Evolutionary conservation across 257 asterid species (phyloP).

Genomic region (Rhazya stricta): DNA sequence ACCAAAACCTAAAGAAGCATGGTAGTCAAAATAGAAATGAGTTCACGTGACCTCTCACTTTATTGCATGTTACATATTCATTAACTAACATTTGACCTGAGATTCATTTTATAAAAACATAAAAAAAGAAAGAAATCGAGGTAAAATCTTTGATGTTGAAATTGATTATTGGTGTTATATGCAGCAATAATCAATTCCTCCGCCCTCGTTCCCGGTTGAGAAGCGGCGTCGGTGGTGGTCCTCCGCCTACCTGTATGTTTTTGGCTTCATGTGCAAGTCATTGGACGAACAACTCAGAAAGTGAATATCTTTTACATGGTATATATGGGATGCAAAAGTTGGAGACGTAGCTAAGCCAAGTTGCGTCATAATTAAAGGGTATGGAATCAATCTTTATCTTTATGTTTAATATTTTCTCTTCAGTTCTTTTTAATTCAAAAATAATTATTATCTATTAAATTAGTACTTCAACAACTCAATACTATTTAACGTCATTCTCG

Average conservation of each 20-base stretch:
- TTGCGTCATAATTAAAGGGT: slow-evolving; percentile 11
- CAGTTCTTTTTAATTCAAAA: not conserved
- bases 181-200: slow-evolving; percentile 1
- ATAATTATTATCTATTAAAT: too few species aligned
- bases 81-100: not conserved
- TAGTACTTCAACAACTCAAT: too few species aligned
- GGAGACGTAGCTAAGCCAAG: slow-evolving; percentile 1
- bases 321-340: slow-evolving; percentile 17
- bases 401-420: not conserved
- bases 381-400: slow-evolving; percentile 14
- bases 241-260: slow-evolving; percentile 3
- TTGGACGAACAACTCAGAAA: not conserved
- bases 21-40: not conserved
- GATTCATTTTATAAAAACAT: not conserved
- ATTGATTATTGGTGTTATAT: not conserved
- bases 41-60: not conserved
- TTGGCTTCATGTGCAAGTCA: slow-evolving; percentile 5
- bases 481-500: too few species aligned
- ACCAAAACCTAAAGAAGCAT: not conserved
- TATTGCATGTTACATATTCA: not conserved
- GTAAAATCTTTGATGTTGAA: too few species aligned
- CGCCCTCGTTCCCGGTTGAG: slow-evolving; percentile 10
- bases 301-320: slow-evolving; percentile 15
- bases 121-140: not conserved
- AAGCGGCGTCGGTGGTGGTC: slow-evolving; percentile 15